Percentiles rank a stretch among this genome's conserved stretches.
These are phyloP conservation scores for Blastobotrys apis DNA, from an alignment of 1,139 yeast genomes.

Conservation along the genomic window DNA sequence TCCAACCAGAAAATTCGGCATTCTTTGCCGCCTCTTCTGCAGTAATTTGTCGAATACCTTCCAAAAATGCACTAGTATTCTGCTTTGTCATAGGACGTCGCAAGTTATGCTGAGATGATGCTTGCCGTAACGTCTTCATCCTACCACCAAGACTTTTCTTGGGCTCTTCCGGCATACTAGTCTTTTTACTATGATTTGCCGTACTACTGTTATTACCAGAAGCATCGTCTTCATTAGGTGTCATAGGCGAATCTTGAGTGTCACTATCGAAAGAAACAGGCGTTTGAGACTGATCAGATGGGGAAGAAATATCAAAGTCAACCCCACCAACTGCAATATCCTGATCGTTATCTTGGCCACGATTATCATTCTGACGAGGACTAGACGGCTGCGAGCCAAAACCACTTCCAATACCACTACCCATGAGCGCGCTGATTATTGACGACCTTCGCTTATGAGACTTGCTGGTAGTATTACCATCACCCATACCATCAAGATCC, in stretches of 20 bases:
- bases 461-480: constrained; percentile 7
- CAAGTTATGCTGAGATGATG: constrained; percentile 31
- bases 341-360: constrained; percentile 7
- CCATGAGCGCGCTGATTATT: constrained; percentile 15
- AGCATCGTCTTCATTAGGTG: background rate
- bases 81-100: constrained; percentile 33
- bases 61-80: constrained; percentile 86
- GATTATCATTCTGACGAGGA: constrained; percentile 9
- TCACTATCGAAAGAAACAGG: background rate
- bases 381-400: constrained; percentile 14
- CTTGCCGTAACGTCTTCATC: constrained; percentile 24
- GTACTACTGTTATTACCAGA: background rate
- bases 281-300: background rate
- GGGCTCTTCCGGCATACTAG: constrained; percentile 5
- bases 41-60: constrained; percentile 73
- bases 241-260: background rate
- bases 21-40: constrained; percentile 76
- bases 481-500: too few relatives aligned
- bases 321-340: background rate
- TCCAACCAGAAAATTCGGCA: constrained; percentile 87
- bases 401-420: constrained; percentile 13
- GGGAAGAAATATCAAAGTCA: background rate
- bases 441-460: constrained; percentile 15
- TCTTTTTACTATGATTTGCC: background rate
- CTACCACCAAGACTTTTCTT: constrained; percentile 11